Conservation (phyloP, 2,329 filamentous ascomycete genomes). For the Talaromyces sp. region DNA sequence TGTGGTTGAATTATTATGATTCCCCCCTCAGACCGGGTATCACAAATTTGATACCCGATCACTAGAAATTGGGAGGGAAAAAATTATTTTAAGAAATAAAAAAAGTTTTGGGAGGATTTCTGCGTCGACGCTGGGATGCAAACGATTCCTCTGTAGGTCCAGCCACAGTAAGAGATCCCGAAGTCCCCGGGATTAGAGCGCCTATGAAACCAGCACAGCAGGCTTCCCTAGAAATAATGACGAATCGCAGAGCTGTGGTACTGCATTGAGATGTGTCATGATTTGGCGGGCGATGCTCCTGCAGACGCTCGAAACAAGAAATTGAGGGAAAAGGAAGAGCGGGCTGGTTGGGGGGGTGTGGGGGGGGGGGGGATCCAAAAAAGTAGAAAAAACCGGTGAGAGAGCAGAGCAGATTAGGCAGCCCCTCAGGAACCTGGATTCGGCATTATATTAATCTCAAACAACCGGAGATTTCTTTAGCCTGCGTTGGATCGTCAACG, state of each 20-base stretch:
- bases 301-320: background rate
- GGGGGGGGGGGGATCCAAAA: background rate
- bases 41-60: background rate
- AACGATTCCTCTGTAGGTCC: background rate
- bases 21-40: background rate
- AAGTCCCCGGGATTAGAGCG: background rate
- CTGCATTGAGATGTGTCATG: background rate
- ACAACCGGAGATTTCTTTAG: background rate
- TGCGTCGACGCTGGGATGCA: background rate
- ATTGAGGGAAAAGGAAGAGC: background rate
- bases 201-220: background rate
- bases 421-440: background rate
- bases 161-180: background rate
- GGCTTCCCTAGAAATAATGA: background rate
- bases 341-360: background rate
- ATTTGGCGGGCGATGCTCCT: background rate
- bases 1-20: background rate
- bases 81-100: background rate
- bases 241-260: background rate
- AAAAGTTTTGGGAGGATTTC: background rate
- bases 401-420: background rate
- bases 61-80: background rate
- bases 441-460: background rate
- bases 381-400: background rate
- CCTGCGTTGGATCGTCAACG: background rate